Base-by-base conservation (phyloP, 305 asterid genomes). In the Rubia peregrina region DNA sequence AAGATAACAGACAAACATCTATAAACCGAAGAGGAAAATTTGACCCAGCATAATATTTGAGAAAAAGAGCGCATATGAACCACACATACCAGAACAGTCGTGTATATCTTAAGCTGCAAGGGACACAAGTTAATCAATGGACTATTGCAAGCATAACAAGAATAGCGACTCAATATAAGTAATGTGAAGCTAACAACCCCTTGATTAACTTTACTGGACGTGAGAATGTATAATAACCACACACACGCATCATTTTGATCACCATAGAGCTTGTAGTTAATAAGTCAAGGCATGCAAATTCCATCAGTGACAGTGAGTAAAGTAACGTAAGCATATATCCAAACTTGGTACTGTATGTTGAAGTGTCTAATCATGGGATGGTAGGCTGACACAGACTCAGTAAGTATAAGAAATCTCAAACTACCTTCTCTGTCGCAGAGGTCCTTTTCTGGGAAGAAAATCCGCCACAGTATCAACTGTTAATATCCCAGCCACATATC, bases 401-500 rank as follows among this genome's bases (percentile, higher is more conserved):
- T 36, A 70, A 22, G 30, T 13, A 62, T 12, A 40, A 48, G 5
- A 36, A 48, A 67, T 56, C 24, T 19, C 5, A 17, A 69, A 71
- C 61, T 73, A 90, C 97, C 98, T 89, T 88, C 97, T 87, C 73
- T 89, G 91, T 24, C 86, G 83, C 48, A 85, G 77, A 55, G 89
- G 91, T 69, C 95, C 95, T 84, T 89, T 93, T 73, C 96, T 82
- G 9, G 96, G 97, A 78, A 93, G 95, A 78, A 93, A 93, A 82
- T 93, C 98, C 2, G 95, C 95, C 1, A 89, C 95, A 10, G 96
- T 89, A 74, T 93, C 98, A 36, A 90, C 94, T 0, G 96, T 90
- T 76, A 93, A 80, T 74, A 90, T 88, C 80, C 97, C 98, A 33
- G 95, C 84, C 62, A 93, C 90, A 68, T 81, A 86, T 24, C 96